Evolutionary conservation across 2,329 filamentous ascomycete species (phyloP), one percentile per base, ranked within the genome.

Genomic region (Fusarium sulawesiense): DNA sequence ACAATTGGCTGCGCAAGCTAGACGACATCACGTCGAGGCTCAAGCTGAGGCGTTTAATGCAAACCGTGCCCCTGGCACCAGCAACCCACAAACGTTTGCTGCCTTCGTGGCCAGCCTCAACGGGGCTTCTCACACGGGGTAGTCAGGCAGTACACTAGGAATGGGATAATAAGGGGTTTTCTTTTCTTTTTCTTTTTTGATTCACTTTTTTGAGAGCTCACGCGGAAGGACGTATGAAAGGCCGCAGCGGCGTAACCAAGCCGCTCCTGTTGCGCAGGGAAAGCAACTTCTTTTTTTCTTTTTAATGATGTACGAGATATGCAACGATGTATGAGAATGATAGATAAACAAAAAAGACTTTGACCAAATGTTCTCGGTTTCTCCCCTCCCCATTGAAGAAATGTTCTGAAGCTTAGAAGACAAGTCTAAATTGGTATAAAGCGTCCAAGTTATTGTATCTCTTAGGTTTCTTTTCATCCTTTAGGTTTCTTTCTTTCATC

Each of bases 271-370:
- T n/a, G 34, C 18, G 18, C 10, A n/a, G 32, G 25, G 32, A 53
- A 29, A 37, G 32, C 25, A 18, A 34, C 29, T 37, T 37, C 18
- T 37, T 37, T 37, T 37, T n/a, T 37, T 14, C 21, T 29, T 23
- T n/a, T 23, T 55, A 55, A 55, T 29, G 21, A 23, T 63, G 46
- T 47, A 65, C 18, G 34, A 51, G 14, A 32, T 21, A 42, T 65
- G 46, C 45, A 53, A 44, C 9, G 16, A 29, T 66, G 47, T 60
- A 66, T 13, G n/a, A 12, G 20, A 60, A 50, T 18, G 25, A 41
- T 50, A 21, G 18, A 46, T 40, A 41, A 45, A 48, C 16, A 41
- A 56, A 18, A 57, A 57, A 50, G 13, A 21, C 48, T 14, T 11
- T 46, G 16, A 27, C 18, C 12, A 51, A 23, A 37, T 21, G 9